These are phyloP conservation scores for Scedosporium aurantiacum DNA, from an alignment of 2,329 filamentous ascomycete genomes.

Conservation along the genomic window DNA sequence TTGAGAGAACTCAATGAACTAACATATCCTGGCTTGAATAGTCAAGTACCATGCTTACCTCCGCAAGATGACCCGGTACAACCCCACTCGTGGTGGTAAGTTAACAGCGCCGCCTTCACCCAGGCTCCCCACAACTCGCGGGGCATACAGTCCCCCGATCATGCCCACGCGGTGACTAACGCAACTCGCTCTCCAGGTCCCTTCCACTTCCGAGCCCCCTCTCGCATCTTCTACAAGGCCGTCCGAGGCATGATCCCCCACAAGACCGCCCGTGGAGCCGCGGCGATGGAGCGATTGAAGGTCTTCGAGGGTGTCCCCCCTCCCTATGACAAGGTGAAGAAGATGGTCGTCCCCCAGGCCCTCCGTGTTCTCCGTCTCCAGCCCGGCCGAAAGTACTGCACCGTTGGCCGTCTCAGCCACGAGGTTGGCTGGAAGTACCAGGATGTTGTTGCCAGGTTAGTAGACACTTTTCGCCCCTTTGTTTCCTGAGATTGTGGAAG, in stretches of 20 bases:
- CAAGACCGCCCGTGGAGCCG: constrained; percentile 97
- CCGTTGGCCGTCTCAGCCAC: constrained; percentile 91
- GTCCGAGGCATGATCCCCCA: constrained; percentile 99
- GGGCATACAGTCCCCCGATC: neutral
- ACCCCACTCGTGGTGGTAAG: constrained; percentile 95
- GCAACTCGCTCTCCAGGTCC: constrained; percentile 52
- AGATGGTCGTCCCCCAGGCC: constrained; percentile 97
- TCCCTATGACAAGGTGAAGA: constrained; percentile 99
- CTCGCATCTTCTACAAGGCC: constrained; percentile 99
- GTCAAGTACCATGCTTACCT: constrained; percentile 99
- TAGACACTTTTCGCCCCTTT: constrained; percentile 18
- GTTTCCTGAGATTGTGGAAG: neutral
- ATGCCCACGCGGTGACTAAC: constrained; percentile 5
- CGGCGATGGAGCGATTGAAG: constrained; percentile 97
- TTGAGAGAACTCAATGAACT: neutral
- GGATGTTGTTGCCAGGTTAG: constrained; percentile 94
- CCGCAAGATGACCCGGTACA: constrained; percentile 99
- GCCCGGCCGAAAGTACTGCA: constrained; percentile 99
- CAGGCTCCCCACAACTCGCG: neutral
- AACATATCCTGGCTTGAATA: constrained; percentile 29
- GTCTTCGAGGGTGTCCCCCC: constrained; percentile 98
- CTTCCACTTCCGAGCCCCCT: constrained; percentile 99
- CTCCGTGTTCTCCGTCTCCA: constrained; percentile 92
- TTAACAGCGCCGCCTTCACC: constrained; percentile 13
- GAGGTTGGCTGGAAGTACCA: constrained; percentile 99